These are phyloP conservation scores for Sarocladium brachiariae DNA, from an alignment of 2,329 filamentous ascomycete species.

Conservation along the genomic window DNA sequence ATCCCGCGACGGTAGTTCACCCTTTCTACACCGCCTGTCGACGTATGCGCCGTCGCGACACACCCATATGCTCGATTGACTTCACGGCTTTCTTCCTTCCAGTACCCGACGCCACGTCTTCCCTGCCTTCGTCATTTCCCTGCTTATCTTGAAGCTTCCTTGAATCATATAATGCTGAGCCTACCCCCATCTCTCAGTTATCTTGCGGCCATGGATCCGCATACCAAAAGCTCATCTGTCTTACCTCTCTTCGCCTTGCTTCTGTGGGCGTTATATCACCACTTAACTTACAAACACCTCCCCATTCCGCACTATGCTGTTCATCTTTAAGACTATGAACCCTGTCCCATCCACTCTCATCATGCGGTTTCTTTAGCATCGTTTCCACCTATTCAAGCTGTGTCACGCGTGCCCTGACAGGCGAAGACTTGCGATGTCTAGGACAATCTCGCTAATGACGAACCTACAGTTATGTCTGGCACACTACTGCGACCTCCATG, in stretches of 20 bases:
- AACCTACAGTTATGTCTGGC: conserved; percentile 57
- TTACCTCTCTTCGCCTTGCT: background rate
- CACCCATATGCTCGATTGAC: background rate
- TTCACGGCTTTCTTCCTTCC: background rate
- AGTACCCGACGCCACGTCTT: conserved; percentile 1
- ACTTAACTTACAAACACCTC: background rate
- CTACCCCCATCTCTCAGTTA: background rate
- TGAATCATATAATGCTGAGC: conserved; percentile 1
- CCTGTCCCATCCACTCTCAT: background rate
- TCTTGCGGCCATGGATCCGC: background rate
- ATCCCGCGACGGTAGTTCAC: background rate
- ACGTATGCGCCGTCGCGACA: background rate
- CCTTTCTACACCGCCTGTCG: conserved; percentile 6
- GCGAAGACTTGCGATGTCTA: background rate
- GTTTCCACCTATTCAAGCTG: background rate
- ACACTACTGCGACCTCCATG: conserved; percentile 65
- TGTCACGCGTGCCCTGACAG: background rate
- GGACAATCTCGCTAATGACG: conserved; percentile 24
- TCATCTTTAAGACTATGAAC: background rate
- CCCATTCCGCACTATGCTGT: background rate
- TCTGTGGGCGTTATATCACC: background rate
- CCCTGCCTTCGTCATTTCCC: background rate
- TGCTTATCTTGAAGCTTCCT: background rate
- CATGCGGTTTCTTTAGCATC: background rate
- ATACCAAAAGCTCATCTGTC: background rate